phyloP scores from a whole-genome alignment of 1,139 yeast genomes.

The Geotrichum reessii region DNA sequence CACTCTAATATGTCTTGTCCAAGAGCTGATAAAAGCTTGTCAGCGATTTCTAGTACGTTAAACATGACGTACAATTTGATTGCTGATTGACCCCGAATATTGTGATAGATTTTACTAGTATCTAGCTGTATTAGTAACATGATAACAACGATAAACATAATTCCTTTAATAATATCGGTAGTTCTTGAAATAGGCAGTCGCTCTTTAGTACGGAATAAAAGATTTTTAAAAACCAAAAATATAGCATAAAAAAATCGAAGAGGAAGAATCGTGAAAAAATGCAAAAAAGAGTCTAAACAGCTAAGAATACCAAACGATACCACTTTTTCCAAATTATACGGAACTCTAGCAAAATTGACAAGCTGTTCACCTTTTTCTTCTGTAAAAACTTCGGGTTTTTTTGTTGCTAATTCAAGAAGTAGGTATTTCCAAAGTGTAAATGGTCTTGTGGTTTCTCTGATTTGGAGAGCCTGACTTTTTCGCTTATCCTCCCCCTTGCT shows the following conservation, averaged over 20 bases:
- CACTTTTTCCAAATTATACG: conserved; percentile 62
- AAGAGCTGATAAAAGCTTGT: conserved; percentile 73
- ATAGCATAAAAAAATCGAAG: conserved; percentile 47
- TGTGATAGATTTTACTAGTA: conserved; percentile 81
- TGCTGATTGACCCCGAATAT: conserved; percentile 86
- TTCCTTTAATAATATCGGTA: conserved; percentile 49
- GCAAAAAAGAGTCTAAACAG: conserved; percentile 71
- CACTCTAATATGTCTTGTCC: conserved; percentile 77
- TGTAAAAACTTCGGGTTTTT: conserved; percentile 44
- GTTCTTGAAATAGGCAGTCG: conserved; percentile 21
- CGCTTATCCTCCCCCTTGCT: background rate
- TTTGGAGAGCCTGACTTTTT: background rate
- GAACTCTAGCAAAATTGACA: conserved; percentile 57
- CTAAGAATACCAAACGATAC: conserved; percentile 72
- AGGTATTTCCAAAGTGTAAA: conserved; percentile 11
- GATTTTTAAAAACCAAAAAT: conserved; percentile 19
- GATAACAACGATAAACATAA: conserved; percentile 41
- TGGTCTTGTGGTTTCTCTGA: background rate
- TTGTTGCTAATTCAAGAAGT: conserved; percentile 18
- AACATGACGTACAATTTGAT: conserved; percentile 89
- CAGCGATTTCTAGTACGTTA: conserved; percentile 85
- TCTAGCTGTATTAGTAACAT: conserved; percentile 51
- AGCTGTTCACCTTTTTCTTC: conserved; percentile 49
- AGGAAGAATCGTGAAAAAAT: conserved; percentile 74
- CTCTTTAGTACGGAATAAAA: conserved; percentile 9